These are phyloP conservation scores for Phallus indusiatus DNA, from an alignment of 768 basidiomycete species.

Conservation along the genomic window DNA sequence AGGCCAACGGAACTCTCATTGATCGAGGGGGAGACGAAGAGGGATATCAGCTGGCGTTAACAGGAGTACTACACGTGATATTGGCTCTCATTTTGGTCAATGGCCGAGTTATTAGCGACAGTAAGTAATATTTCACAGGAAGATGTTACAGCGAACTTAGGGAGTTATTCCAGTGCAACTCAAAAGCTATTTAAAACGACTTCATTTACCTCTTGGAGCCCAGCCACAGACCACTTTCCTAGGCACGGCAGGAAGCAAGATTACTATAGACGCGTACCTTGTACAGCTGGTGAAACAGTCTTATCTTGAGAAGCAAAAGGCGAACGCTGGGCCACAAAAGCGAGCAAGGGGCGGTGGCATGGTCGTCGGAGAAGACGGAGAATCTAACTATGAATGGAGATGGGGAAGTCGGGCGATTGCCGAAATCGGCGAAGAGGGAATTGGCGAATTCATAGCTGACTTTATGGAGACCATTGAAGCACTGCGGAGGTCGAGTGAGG, in stretches of 20 bases:
- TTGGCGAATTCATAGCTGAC: slow-evolving; percentile 69
- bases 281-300: slow-evolving; percentile 53
- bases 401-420: slow-evolving; percentile 78
- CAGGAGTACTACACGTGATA: slow-evolving; percentile 75
- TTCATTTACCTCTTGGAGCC: slow-evolving; percentile 39
- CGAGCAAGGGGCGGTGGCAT: slow-evolving; percentile 11
- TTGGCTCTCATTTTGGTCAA: slow-evolving; percentile 78
- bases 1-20: slow-evolving; percentile 57
- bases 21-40: slow-evolving; percentile 45
- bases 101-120: slow-evolving; percentile 62
- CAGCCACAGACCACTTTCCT: neutral
- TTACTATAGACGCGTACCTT: slow-evolving; percentile 61
- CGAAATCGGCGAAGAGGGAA: slow-evolving; percentile 72
- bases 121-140: slow-evolving; percentile 37
- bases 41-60: slow-evolving; percentile 52
- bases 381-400: slow-evolving; percentile 58
- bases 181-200: slow-evolving; percentile 54
- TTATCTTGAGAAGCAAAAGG: slow-evolving; percentile 62
- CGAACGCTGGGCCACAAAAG: slow-evolving; percentile 30
- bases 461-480: slow-evolving; percentile 52
- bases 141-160: neutral
- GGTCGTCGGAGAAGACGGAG: slow-evolving; percentile 27
- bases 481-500: slow-evolving; percentile 23
- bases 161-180: slow-evolving; percentile 49
- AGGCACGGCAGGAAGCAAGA: slow-evolving; percentile 27